Evolutionary conservation across 192 early-diverging fungal genomes (phyloP), one percentile per base, ranked within the genome.

Genomic region (Coemansia sp.): DNA sequence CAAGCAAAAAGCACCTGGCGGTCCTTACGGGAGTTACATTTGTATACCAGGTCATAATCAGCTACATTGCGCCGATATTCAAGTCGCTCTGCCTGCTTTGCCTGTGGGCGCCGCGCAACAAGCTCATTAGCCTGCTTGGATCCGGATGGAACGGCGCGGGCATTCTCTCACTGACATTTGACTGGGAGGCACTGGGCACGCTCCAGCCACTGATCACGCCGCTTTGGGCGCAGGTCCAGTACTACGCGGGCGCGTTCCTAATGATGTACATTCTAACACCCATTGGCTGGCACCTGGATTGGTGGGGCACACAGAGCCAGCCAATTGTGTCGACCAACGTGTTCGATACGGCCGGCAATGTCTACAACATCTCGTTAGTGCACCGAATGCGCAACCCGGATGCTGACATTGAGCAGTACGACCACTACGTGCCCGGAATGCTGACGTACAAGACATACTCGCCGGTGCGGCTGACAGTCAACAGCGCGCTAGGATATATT

Each of bases 221-320:
- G 52, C 87, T 82, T 41, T 85, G 83, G 76, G 83, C 83, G 11
- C 71, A 81, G 32, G 69, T 81, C 34, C 88, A 89, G 55, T 82
- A 85, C 67, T 79, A 87, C 23, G 74, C 73, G 2, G 85, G 85
- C 0, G 82, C 84, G 10, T 48, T 82, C 4, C 70, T 86, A 25
- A 84, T 87, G 61, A 81, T 86, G 57, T 92, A 86, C 75, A 53
- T 90, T 50, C 43, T 89, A 26, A 83, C 83, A 9, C 91, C 90
- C 10, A 63, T 81, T 28, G 72, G 82, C 17, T 89, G 86, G 58
- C 83, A 76, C 58, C 64, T 81, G 44, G 64, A 89, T 59, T 53
- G 78, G 71, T 85, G 84, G 85, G 75, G 66, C 1, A 64, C 78
- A 4, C 48, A 55, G 30, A 50, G 49, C 12, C 77, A 84, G 47